phyloP scores from a whole-genome alignment of 1,284 basidiomycete species.

The Ganoderma multipileum region DNA sequence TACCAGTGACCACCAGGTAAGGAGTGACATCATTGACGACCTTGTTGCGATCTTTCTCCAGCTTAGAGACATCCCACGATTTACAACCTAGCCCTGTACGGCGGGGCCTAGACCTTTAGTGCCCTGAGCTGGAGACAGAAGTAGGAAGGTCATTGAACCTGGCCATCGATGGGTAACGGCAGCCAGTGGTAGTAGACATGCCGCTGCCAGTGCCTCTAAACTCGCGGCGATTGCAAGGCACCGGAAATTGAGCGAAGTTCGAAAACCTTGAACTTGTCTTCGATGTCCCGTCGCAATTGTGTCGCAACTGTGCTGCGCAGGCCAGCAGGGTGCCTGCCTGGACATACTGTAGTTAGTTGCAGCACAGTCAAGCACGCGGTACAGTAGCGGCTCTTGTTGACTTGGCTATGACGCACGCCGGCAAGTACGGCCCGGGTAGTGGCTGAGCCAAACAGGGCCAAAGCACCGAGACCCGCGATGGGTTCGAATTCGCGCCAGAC shows the following conservation, averaged over 20 bases:
- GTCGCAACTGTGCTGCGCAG: no score
- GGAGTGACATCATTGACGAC: slow-evolving; percentile 26
- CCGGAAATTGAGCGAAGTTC: background rate
- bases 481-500: slow-evolving; percentile 10
- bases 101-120: background rate
- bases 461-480: slow-evolving; percentile 23
- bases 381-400: background rate
- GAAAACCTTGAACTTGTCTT: background rate
- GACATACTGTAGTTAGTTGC: no score
- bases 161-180: background rate
- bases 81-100: background rate
- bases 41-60: background rate
- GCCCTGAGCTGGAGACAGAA: background rate
- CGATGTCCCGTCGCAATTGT: background rate
- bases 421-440: background rate
- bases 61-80: background rate
- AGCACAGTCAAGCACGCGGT: no score
- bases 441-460: slow-evolving; percentile 18
- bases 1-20: background rate
- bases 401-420: background rate
- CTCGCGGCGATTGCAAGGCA: background rate
- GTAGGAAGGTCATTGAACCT: background rate
- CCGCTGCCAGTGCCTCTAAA: no score
- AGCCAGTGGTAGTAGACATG: background rate
- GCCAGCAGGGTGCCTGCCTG: no score